Evolutionary conservation across 768 basidiomycete species (phyloP).

Genomic region (Agaricus sinodeliciosus): DNA sequence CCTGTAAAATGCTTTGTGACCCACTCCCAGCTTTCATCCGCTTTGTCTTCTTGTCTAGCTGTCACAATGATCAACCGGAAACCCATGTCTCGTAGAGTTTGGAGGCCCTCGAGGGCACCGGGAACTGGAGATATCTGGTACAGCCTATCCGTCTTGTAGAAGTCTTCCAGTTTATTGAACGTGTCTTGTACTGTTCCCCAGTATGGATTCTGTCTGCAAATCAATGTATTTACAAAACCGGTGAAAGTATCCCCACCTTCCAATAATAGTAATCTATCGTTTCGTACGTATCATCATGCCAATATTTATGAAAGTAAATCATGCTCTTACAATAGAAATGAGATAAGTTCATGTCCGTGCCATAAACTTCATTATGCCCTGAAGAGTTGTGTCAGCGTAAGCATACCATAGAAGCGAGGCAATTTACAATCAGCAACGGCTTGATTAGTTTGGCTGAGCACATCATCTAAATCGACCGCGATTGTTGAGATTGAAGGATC

Average conservation of each 20-base stretch:
- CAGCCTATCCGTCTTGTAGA: conserved; percentile 48
- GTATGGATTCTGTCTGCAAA: conserved; percentile 34
- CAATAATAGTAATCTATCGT: conserved; percentile 65
- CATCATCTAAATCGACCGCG: conserved; percentile 65
- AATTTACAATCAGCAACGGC: conserved; percentile 50
- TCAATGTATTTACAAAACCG: background rate
- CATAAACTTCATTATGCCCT: conserved; percentile 66
- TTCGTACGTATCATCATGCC: background rate
- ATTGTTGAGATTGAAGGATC: conserved; percentile 34
- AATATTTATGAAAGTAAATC: background rate
- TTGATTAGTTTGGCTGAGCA: conserved; percentile 56
- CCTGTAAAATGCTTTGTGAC: conserved; percentile 59
- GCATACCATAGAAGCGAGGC: background rate
- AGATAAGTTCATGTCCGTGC: conserved; percentile 48
- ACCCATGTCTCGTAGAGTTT: conserved; percentile 52
- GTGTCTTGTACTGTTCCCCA: conserved; percentile 62
- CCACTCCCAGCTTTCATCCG: conserved; percentile 62
- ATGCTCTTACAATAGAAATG: conserved; percentile 51
- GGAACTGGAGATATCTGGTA: conserved; percentile 44
- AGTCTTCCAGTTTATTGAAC: conserved; percentile 48
- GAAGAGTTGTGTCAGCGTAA: background rate
- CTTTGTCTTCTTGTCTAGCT: conserved; percentile 51
- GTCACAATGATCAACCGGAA: conserved; percentile 71
- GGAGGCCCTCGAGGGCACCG: conserved; percentile 54
- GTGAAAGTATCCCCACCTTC: conserved; percentile 37